Evolutionary conservation across 2,329 filamentous ascomycete species (phyloP), one percentile per base, ranked within the genome.

Genomic region (Tolypocladium tropicale): DNA sequence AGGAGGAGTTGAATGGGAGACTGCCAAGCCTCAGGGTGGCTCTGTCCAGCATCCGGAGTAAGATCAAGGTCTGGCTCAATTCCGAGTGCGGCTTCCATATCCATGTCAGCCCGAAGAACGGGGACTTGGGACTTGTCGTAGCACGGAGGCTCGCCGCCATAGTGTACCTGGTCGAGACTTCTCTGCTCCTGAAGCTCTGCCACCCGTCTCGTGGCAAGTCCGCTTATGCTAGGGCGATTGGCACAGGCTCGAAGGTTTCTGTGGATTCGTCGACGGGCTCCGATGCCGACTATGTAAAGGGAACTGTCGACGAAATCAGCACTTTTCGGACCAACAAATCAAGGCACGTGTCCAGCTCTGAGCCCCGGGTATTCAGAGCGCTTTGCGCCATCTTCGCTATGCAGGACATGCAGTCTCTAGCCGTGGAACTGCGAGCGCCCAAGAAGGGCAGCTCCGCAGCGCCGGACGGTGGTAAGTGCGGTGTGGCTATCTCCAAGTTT

Each of bases 11-110:
- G 18, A 50, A 54, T 16, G 30, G 54, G 11, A 52, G 55, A 11
- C 59, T 68, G 14, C 63, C 64, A 10, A 63, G 58, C 3, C 54
- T 68, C 16, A 55, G 49, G 14, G 60, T 43, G n/a, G 58, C 57
- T 32, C 57, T 67, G 12, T 34, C 49, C n/a, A 52, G 56, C 18
- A 52, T 66, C 6, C 61, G 51, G 46, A 53, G 54, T 23, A 54
- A 58, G 1, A 59, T 64, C 41, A 58, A 63, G 37, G 46, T 68
- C 25, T 63, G 59, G 28, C 58, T 66, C 48, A 68, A 68, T 49
- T 60, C 58, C 6, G 56, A 52, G 11, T 67, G 65, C 34, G 65
- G 65, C 16, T 43, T 66, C 14, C 65, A 66, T 39, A 54, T 68
- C 18, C 65, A 67, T 41, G 62, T 64, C 52, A 67, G 63, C 37